Conservation (phyloP, 169 alveolate genomes). For the Cryptosporidium baileyi region DNA sequence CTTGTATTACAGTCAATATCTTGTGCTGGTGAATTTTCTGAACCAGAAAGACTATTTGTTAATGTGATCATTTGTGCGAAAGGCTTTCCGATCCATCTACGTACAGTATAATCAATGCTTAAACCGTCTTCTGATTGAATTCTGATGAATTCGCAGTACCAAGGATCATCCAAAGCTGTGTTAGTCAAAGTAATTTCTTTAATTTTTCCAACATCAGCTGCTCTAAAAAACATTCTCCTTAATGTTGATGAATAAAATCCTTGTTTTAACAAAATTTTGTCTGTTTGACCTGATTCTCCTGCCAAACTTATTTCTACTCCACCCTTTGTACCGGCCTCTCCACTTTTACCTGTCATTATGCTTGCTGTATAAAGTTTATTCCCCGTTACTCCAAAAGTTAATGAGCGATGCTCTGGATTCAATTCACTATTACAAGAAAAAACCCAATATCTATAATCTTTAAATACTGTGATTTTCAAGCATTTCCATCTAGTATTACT, state of each 20-base stretch:
- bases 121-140: slow-evolving; percentile 75
- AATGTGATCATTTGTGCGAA: slow-evolving; percentile 76
- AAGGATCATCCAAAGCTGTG: slow-evolving; percentile 81
- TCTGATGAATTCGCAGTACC: slow-evolving; percentile 85
- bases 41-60: slow-evolving; percentile 76
- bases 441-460: slow-evolving; percentile 87
- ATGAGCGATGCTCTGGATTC: slow-evolving; percentile 72
- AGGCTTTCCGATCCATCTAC: slow-evolving; percentile 86
- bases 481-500: slow-evolving; percentile 86
- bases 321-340: slow-evolving; percentile 83
- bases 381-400: slow-evolving; percentile 74
- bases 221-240: slow-evolving; percentile 79
- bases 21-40: slow-evolving; percentile 80
- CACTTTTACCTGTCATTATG: slow-evolving; percentile 75
- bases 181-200: slow-evolving; percentile 81
- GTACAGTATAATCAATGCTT: slow-evolving; percentile 78
- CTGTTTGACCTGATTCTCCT: slow-evolving; percentile 81
- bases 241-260: slow-evolving; percentile 75
- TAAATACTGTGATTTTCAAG: slow-evolving; percentile 83
- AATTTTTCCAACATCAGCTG: slow-evolving; percentile 84
- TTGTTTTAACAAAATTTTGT: slow-evolving; percentile 75
- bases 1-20: slow-evolving; percentile 84
- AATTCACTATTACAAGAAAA: slow-evolving; percentile 84
- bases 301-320: slow-evolving; percentile 77
- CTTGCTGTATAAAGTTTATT: slow-evolving; percentile 73